Conservation (phyloP, 164 flowering plant species). For the Cinnamomum chago region DNA sequence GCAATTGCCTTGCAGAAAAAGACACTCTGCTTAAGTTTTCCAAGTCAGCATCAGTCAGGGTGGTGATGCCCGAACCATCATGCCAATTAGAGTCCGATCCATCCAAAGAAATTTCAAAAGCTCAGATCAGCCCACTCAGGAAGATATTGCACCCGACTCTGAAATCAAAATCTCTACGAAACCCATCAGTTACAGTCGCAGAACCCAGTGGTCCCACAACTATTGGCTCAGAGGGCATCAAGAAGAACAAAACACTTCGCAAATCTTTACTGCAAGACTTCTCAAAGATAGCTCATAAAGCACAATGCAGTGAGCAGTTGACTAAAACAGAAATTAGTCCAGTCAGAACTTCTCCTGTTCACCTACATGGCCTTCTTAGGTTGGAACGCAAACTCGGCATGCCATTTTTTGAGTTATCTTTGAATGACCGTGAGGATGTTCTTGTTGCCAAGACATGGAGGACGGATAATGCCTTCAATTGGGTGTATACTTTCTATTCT, state of each 20-base stretch:
- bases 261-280: slow-evolving; percentile 51
- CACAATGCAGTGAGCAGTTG: slow-evolving; percentile 19
- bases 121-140: slow-evolving; percentile 43
- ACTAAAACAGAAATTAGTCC: slow-evolving; percentile 21
- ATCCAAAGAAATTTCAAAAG: slow-evolving; percentile 42
- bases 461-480: slow-evolving; percentile 46
- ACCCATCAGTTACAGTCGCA: slow-evolving; percentile 25
- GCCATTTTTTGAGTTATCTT: slow-evolving; percentile 63
- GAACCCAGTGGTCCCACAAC: slow-evolving; percentile 12
- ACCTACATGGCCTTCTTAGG: slow-evolving; percentile 67
- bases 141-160: slow-evolving; percentile 67
- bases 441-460: slow-evolving; percentile 71
- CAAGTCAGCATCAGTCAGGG: slow-evolving; percentile 58
- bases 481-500: slow-evolving; percentile 86
- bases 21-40: slow-evolving; percentile 30
- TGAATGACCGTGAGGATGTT: slow-evolving; percentile 52
- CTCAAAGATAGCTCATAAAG: slow-evolving; percentile 22
- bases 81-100: slow-evolving; percentile 34
- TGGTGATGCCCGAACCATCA: slow-evolving; percentile 40
- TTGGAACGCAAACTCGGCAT: slow-evolving; percentile 52
- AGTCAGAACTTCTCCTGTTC: slow-evolving; percentile 53
- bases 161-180: slow-evolving; percentile 67
- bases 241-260: slow-evolving; percentile 25
- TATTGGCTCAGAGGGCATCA: neutral
- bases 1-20: slow-evolving; percentile 38